Conservation (phyloP, 2,329 filamentous ascomycete genomes). For the Lachnellula suecica region DNA sequence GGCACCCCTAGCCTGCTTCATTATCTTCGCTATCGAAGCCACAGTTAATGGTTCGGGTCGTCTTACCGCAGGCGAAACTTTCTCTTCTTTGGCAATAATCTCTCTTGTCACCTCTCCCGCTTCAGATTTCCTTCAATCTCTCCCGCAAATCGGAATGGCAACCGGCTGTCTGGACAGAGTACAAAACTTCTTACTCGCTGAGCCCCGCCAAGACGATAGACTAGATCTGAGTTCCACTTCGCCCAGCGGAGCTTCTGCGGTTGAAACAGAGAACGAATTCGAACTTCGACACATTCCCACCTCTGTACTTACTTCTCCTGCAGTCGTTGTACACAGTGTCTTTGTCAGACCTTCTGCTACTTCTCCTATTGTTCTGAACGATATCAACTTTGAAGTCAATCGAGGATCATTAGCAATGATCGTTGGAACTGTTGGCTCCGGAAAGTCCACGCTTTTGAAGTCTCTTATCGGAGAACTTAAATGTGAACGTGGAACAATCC, state of each 20-base stretch:
- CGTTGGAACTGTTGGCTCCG: slow-evolving; percentile 31
- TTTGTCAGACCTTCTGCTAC: slow-evolving; percentile 1
- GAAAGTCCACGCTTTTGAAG: slow-evolving; percentile 30
- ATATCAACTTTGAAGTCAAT: slow-evolving; percentile 7
- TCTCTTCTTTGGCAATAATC: slow-evolving; percentile 19
- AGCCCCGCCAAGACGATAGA: slow-evolving; percentile 4
- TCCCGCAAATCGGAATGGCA: slow-evolving; percentile 14
- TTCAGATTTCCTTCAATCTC: slow-evolving; percentile 8
- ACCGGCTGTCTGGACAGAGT: slow-evolving; percentile 17
- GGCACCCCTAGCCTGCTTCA: slow-evolving; percentile 11
- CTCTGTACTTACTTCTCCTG: neutral
- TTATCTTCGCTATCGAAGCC: slow-evolving; percentile 17
- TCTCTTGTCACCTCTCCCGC: slow-evolving; percentile 15
- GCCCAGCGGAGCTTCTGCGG: neutral
- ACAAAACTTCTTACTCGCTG: slow-evolving; percentile 13
- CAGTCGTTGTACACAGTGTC: neutral
- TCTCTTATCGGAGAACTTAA: slow-evolving; percentile 26
- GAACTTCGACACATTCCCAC: neutral
- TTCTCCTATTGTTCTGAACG: slow-evolving; percentile 2
- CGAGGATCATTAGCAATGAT: slow-evolving; percentile 24
- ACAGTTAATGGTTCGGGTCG: slow-evolving; percentile 4
- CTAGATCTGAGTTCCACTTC: neutral
- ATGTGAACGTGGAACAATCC: slow-evolving; percentile 7
- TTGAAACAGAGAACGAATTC: neutral
- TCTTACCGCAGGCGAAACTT: slow-evolving; percentile 10